phyloP scores from a whole-genome alignment of 768 basidiomycete genomes.

The Pisolithus sp. region DNA sequence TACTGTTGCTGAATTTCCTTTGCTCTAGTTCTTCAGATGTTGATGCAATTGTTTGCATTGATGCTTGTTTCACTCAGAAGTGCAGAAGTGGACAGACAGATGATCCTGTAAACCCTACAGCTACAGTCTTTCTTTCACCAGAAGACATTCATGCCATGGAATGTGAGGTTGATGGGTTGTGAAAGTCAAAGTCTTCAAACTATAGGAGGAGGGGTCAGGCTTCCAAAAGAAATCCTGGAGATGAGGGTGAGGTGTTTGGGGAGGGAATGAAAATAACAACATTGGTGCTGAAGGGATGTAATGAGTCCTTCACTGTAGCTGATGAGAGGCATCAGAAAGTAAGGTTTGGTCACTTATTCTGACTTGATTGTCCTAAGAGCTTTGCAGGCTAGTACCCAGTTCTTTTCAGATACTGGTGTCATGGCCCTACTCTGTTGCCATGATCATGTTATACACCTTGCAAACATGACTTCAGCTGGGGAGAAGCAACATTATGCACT shows the following conservation, averaged over 20 bases:
- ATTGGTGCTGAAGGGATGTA: conserved; percentile 28
- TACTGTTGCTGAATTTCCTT: background rate
- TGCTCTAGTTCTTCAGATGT: conserved; percentile 6
- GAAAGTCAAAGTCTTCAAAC: background rate
- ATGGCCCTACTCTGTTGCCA: conserved; percentile 21
- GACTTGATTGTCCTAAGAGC: too few species aligned
- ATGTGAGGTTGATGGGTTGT: background rate
- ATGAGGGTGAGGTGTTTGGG: too few species aligned
- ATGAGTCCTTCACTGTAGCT: too few species aligned
- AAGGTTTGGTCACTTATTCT: too few species aligned
- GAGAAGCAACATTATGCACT: too few species aligned
- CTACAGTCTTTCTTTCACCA: conserved; percentile 15
- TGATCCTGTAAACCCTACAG: conserved; percentile 10
- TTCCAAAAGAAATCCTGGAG: background rate
- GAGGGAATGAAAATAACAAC: conserved; percentile 18
- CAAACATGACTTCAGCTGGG: conserved; percentile 12
- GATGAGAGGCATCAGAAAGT: too few species aligned
- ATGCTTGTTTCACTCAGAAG: conserved; percentile 33
- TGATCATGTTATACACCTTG: conserved; percentile 13
- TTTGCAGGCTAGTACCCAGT: too few species aligned
- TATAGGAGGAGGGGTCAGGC: background rate
- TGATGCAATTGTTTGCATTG: conserved; percentile 27
- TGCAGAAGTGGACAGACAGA: conserved; percentile 6
- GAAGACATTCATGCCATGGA: background rate
- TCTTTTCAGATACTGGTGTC: conserved; percentile 15